phyloP scores from a whole-genome alignment of 192 early-diverging fungal genomes.

The Geosiphon pyriformis region DNA sequence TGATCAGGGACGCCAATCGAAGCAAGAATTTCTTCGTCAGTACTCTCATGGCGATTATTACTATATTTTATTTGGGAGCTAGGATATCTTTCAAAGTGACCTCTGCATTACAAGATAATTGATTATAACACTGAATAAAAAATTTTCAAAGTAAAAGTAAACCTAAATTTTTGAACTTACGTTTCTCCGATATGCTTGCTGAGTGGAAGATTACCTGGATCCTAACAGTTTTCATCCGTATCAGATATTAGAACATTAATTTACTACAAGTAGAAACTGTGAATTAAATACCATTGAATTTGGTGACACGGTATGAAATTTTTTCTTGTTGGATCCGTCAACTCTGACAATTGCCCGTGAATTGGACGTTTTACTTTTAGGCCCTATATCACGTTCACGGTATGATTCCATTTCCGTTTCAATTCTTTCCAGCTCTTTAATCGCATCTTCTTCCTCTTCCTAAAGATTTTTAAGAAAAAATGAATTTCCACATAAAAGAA shows the following conservation, averaged over 20 bases:
- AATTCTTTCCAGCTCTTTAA: neutral
- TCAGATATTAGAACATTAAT: no score
- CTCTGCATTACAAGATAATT: no score
- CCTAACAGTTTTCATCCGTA: constrained; percentile 6
- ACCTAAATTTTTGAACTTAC: neutral
- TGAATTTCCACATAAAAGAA: no score
- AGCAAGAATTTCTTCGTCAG: constrained; percentile 31
- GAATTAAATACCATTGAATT: no score
- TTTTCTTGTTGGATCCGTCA: neutral
- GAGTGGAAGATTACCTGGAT: neutral
- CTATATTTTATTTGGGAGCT: constrained; percentile 19
- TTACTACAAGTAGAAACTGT: no score
- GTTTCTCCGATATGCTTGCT: neutral
- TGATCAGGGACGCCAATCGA: constrained; percentile 46
- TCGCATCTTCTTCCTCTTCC: neutral
- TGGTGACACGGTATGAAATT: neutral
- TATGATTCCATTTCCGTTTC: neutral
- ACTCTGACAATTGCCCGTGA: neutral
- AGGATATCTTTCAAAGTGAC: no score
- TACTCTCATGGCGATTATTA: constrained; percentile 26
- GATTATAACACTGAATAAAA: no score
- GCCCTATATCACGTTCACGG: neutral
- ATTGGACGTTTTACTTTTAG: neutral
- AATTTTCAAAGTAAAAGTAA: no score
- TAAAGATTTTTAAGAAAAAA: no score